These are phyloP conservation scores for Endocarpon pusillum DNA, from an alignment of 495 filamentous ascomycete genomes.

Conservation along the genomic window DNA sequence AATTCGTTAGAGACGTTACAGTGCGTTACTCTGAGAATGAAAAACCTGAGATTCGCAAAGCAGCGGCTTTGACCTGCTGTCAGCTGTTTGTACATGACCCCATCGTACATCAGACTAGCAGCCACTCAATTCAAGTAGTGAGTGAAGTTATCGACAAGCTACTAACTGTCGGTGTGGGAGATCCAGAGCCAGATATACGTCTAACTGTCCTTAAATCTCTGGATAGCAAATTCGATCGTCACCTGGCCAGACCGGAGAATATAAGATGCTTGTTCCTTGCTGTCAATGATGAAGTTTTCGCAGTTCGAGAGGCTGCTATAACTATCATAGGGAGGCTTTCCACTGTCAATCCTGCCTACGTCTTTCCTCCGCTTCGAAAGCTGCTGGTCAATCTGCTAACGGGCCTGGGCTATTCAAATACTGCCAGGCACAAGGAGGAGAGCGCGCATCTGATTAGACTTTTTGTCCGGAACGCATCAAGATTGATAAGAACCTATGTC, in stretches of 20 bases:
- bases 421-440: constrained; percentile 84
- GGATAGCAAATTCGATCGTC: constrained; percentile 85
- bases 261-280: constrained; percentile 89
- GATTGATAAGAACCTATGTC: constrained; percentile 84
- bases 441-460: constrained; percentile 84
- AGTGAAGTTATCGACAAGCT: constrained; percentile 94
- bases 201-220: constrained; percentile 73
- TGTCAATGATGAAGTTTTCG: constrained; percentile 86
- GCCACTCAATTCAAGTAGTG: constrained; percentile 89
- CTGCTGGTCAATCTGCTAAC: constrained; percentile 89
- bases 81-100: constrained; percentile 92
- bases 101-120: constrained; percentile 92
- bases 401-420: constrained; percentile 89
- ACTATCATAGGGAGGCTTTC: constrained; percentile 90
- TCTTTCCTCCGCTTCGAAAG: constrained; percentile 87
- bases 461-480: constrained; percentile 77
- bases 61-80: constrained; percentile 90
- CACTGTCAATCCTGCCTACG: constrained; percentile 83
- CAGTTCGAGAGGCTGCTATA: constrained; percentile 84
- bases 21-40: constrained; percentile 96
- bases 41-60: constrained; percentile 82
- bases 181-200: constrained; percentile 76
- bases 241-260: constrained; percentile 88
- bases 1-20: constrained; percentile 95
- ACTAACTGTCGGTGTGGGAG: constrained; percentile 82